Evolutionary conservation across 192 early-diverging fungal species (phyloP).

Genomic region (Coemansia aciculifera): DNA sequence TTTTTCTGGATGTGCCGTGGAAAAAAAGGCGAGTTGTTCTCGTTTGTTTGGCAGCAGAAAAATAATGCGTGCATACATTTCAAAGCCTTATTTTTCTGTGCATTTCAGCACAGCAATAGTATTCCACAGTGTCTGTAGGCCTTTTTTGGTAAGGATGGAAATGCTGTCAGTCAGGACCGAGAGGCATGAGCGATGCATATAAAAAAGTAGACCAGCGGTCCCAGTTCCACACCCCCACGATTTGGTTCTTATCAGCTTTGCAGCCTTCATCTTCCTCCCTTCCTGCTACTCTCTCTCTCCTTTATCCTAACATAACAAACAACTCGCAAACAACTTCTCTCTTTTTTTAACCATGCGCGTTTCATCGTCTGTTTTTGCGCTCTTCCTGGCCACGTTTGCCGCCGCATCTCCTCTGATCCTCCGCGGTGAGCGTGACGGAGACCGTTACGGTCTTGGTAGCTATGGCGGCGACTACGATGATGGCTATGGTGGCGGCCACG

Average conservation of each 20-base stretch:
- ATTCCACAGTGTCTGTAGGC: neutral
- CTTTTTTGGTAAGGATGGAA: neutral
- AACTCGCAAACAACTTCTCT: neutral
- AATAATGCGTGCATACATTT: neutral
- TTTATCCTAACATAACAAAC: neutral
- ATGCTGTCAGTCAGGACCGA: neutral
- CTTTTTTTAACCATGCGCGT: constrained; percentile 29
- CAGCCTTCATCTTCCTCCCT: constrained; percentile 6
- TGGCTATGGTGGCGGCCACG: constrained; percentile 8
- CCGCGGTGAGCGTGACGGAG: constrained; percentile 6
- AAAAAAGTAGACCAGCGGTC: neutral
- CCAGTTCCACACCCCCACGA: neutral
- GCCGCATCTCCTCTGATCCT: constrained; percentile 25
- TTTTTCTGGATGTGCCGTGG: neutral
- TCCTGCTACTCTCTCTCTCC: neutral
- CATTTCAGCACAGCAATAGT: neutral
- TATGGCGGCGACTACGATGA: constrained; percentile 11
- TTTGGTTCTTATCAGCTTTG: constrained; percentile 8
- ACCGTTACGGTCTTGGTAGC: neutral
- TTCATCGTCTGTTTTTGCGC: constrained; percentile 27
- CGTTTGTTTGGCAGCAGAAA: neutral
- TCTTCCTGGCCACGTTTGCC: constrained; percentile 27
- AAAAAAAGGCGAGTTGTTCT: neutral
- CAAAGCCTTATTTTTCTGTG: neutral
- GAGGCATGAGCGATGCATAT: neutral